Base-by-base conservation (phyloP, 495 filamentous ascomycete genomes). In the Tuber brumale region DNA sequence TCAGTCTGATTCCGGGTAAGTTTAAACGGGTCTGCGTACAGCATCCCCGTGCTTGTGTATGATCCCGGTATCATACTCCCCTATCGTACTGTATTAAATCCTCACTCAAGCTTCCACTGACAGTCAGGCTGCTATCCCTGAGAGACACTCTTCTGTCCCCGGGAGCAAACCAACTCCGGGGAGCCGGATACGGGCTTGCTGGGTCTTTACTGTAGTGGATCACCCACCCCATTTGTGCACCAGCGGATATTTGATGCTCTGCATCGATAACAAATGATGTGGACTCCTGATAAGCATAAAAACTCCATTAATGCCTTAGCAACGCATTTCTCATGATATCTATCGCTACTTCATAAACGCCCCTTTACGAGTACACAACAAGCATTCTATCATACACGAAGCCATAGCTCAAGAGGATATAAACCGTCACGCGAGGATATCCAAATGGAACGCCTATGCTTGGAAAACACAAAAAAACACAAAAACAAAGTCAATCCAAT, bases 381-480 rank as follows among this genome's bases (percentile, higher is more conserved):
- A 66, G 57, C 57, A 66, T 31, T 1, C 27, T 66, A 66, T 66
- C 57, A 66, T 66, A 66, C 57, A 66, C 12, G 57, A 66, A 35
- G 3, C 57, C 57, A 66, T 14, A 66, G 57, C 57, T 66, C 27
- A 35, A 35, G 57, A 66, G 57, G 57, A 35, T 66, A 35, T 66
- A 35, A 66, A 66, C 57, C 12, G 14, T 66, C 27, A 66, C 57
- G 57, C 27, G 31, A 66, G 57, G 27, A 66, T 35, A 66, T 35
- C 57, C 9, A 66, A 35, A 66, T 66, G 3, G 18, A 66, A 66
- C 57, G 57, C 57, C 57, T 66, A 35, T 35, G 27, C 57, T 35
- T 66, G 12, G 27, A 35, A 71, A 44, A 76, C n/a, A 39, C 51
- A 71, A 72, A 76, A 48, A 61, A 66, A 46, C 76, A 70, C 4